Evolutionary conservation across 1,284 basidiomycete species (phyloP), one percentile per base, ranked within the genome.

Genomic region (Ceratobasidium sp.): DNA sequence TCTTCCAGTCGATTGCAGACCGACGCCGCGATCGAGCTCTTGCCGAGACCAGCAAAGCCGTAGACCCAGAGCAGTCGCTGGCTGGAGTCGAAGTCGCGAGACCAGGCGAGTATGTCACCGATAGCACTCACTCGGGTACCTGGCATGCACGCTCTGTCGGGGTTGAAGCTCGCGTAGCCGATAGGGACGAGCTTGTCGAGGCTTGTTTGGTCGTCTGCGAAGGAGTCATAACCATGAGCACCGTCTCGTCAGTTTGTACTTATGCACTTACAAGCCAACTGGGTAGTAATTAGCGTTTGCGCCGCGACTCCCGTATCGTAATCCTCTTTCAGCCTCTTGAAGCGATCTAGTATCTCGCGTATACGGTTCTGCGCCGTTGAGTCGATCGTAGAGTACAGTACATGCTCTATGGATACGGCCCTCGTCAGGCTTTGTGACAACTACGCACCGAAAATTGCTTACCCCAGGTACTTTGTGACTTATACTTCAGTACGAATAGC

Each of bases 41-140:
- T 71, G 0, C 69, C 69, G 48, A 71, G 56, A 3, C 69, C 69
- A 13, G 69, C 56, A 46, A 59, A 57, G 20, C 69, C 69, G 33
- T 71, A 38, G 1, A 71, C 33, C 69, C 69, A 71, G 23, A 71
- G 40, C 1, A 71, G n/a, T 0, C 4, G 17, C 13, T 65, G 10
- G 3, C 20, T 13, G 3, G 2, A 4, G 40, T 40, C 26, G 4
- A 42, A 9, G 5, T 71, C 69, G 1, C 48, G 62, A 46, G 62
- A 46, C 69, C 69, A 71, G 38, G 2, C 7, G 2, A 46, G 4
- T 15, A 61, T 61, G 15, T 71, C 56, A 1, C 28, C 40, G 7
- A 71, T 57, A 9, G 48, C 28, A 2, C 56, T 15, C 15, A 13
- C 42, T 13, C 69, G 69, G 3, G 69, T 65, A 3, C 40, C 62